Evolutionary conservation across 257 asterid species (phyloP), one percentile per base, ranked within the genome.

Genomic region (Solanum piurae): DNA sequence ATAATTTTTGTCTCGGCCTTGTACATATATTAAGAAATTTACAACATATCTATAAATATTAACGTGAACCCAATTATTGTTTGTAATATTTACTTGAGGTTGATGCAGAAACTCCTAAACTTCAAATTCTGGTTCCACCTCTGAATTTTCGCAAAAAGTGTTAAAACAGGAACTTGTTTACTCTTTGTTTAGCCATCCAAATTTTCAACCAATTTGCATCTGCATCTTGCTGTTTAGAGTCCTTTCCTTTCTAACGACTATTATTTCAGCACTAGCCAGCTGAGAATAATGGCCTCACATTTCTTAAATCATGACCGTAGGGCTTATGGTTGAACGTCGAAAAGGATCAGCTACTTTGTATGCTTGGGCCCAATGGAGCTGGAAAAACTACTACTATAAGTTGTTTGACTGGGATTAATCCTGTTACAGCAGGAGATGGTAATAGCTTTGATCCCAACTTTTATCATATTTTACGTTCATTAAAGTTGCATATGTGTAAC

Each of bases 321-420:
- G 98, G 98, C 55, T 87, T 96, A 90, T 96, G 99, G 99, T 85
- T 96, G 89, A 95, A 94, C 91, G 89, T 96, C 77, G 93, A 98
- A 79, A 96, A 93, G 91, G 98, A 96, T 92, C 98, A 95, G 93
- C 90, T 96, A 25, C 94, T 96, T 90, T 96, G 99, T 91, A 96
- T 96, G 88, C 98, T 96, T 88, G 99, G 99, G 88, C 98, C 98
- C 49, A 96, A 96, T 91, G 99, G 98, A 86, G 98, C 99, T 86
- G 99, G 99, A 37, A 96, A 96, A 92, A 96, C 99, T 86, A 96
- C 98, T 82, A 89, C 93, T 27, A 95, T 96, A 62, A 95, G 92
- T 89, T 96, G 99, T 89, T 92, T 96, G 94, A 96, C 98, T 60
- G 99, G 99, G 87, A 92, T 94, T 88, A 94, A 98, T 37, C 98